Base-by-base conservation (phyloP, 208 protist genomes). In the Trypanosoma rangeli region DNA sequence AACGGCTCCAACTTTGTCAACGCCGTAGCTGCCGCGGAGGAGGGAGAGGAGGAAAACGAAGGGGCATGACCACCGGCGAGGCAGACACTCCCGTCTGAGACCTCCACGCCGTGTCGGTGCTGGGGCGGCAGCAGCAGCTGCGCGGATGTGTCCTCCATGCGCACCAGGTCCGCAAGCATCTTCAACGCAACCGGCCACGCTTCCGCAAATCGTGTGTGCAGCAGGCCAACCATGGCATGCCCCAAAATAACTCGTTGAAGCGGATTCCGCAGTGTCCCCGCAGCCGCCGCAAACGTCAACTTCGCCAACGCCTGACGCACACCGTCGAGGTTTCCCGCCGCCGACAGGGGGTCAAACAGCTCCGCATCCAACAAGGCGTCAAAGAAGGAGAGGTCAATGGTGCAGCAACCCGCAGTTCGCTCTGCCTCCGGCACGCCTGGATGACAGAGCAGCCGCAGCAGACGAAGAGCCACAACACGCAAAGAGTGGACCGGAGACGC, bases 201-300 rank as follows among this genome's bases (percentile, higher is more conserved):
- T 15, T 76, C 85, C 16, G 91, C 70, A 70, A 88, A 96, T 69
- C 90, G 90, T 10, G 90, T 59, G 76, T 96, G 86, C 35, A 94
- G 78, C 9, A 96, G 70, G 9, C 91, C 91, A 12, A 96, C 75
- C 83, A 92, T 91, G 18, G 85, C 80, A 42, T 78, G 77, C 15
- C 83, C 84, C 16, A 96, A 76, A 54, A 96, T 80, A 8, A 85
- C 50, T 54, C 85, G 82, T 64, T 80, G 56, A 1, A 92, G 74
- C 20, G 83, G 74, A 63, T 86, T 64, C n/a, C 57, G 62, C 48
- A 96, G 62, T n/a, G 54, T 73, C 0, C 82, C 83, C 12, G 84
- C 70, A 29, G 84, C 82, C 15, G 83, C 83, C 29, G 79, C 80
- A 70, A 87, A 93, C 31, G 81, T 76, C 20, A 94, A 49, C 29